Evolutionary conservation across 768 basidiomycete species (phyloP), one percentile per base, ranked within the genome.

Genomic region (Tremella fuciformis): DNA sequence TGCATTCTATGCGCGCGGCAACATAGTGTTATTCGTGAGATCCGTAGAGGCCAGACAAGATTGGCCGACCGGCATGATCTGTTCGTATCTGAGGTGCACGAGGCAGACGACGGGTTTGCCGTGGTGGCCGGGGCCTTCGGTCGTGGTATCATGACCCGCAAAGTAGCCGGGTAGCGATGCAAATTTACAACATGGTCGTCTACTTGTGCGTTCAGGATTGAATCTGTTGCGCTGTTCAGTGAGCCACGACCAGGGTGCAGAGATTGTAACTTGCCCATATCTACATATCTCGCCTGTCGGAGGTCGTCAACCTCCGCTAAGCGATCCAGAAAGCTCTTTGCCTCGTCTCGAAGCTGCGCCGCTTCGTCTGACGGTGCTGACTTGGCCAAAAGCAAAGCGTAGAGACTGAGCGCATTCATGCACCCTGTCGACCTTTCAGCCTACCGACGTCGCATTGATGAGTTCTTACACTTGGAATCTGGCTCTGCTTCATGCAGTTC

Each of bases 1-100:
- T 99, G 96, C 70, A 91, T 91, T 0, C 82, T 84, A 25, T 97
- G 94, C 69, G 90, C 87, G 0, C 83, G 87, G 8, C 86, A 89
- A 61, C 89, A 97, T 65, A 85, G 87, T 29, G 83, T 96, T 39
- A 87, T 97, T 46, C 86, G 89, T 26, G 93, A 97, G 74, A 89
- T 99, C 52, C 81, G 89, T 60, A 81, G 84, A 60, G 89, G 89
- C 70, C 97, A 97, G 63, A 89, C 88, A 64, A 81, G 84, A 59
- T 78, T 93, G 57, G 88, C 86, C 11, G 74, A 73, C 37, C 59
- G 73, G 50, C 79, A 79, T 59, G 79, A 78, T 56, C 53, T 77
- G 8, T 79, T 80, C 63, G 37, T 77, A n/a, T 58, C 62, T 0
- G 79, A 80, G 60, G 75, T 80, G 8, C 60, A 60, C 21, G 77